Conservation (phyloP, 768 basidiomycete species). For the Trametes meyenii region DNA sequence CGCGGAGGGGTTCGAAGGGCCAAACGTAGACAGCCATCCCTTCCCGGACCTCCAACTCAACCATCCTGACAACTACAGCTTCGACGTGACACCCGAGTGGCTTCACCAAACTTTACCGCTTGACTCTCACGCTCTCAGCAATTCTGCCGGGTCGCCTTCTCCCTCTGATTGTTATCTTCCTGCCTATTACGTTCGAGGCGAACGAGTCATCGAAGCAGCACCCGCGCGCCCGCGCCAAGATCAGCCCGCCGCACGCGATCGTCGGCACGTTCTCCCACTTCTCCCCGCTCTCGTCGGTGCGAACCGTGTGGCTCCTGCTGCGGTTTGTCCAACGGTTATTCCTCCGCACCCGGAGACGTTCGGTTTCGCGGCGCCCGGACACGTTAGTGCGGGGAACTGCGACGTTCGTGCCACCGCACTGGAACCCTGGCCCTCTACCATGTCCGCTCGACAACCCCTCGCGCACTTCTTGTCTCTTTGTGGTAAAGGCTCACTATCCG, state of each 20-base stretch:
- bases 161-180: background rate
- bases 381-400: background rate
- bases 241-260: background rate
- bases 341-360: background rate
- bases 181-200: background rate
- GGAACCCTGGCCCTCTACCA: background rate
- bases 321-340: background rate
- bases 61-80: slow-evolving; percentile 11
- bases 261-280: background rate
- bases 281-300: background rate
- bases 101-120: background rate
- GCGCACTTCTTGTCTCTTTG: slow-evolving; percentile 22
- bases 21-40: slow-evolving; percentile 21
- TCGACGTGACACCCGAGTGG: background rate
- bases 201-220: background rate
- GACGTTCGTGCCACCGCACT: background rate
- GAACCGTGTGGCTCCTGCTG: background rate
- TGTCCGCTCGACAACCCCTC: slow-evolving; percentile 18
- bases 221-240: background rate
- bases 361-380: background rate
- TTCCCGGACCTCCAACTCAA: slow-evolving; percentile 29
- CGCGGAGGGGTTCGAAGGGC: slow-evolving; percentile 30
- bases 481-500: slow-evolving; percentile 8
- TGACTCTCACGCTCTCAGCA: no score
- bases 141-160: background rate